Evolutionary conservation across 768 basidiomycete species (phyloP).

Genomic region (Atractiella rhizophila): DNA sequence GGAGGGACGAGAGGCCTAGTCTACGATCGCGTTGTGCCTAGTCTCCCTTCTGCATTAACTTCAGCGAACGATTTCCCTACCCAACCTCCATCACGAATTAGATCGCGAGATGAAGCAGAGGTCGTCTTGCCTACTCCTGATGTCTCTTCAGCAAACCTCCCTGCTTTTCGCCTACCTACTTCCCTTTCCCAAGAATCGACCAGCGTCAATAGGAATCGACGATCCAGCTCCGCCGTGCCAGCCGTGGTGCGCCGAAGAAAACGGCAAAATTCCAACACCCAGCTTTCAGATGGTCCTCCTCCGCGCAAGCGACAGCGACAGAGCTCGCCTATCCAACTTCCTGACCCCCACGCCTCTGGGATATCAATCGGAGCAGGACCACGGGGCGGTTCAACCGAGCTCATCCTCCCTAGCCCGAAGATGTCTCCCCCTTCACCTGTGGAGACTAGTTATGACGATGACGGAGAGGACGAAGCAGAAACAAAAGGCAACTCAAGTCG

Average conservation of each 20-base stretch:
- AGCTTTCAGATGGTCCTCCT: conserved; percentile 5
- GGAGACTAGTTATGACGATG: neutral
- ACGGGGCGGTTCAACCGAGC: neutral
- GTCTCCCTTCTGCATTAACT: too few relatives aligned
- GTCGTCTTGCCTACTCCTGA: neutral
- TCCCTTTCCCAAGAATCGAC: neutral
- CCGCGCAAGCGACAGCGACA: conserved; percentile 8
- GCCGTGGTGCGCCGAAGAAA: neutral
- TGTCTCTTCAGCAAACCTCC: neutral
- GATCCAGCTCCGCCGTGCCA: neutral
- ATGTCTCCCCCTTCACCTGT: conserved; percentile 2
- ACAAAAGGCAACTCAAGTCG: neutral
- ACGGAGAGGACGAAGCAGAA: neutral
- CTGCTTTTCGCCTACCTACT: neutral
- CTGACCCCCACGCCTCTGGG: neutral
- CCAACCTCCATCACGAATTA: neutral
- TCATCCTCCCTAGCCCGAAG: neutral
- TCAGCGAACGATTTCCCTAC: too few relatives aligned
- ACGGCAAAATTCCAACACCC: neutral
- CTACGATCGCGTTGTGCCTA: neutral
- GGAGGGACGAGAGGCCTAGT: neutral
- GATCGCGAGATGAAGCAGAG: neutral
- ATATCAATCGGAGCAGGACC: neutral
- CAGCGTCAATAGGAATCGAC: neutral
- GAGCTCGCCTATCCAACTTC: neutral